Evolutionary conservation across 208 protist species (phyloP), one percentile per base, ranked within the genome.

Genomic region (Crithidia bombi): DNA sequence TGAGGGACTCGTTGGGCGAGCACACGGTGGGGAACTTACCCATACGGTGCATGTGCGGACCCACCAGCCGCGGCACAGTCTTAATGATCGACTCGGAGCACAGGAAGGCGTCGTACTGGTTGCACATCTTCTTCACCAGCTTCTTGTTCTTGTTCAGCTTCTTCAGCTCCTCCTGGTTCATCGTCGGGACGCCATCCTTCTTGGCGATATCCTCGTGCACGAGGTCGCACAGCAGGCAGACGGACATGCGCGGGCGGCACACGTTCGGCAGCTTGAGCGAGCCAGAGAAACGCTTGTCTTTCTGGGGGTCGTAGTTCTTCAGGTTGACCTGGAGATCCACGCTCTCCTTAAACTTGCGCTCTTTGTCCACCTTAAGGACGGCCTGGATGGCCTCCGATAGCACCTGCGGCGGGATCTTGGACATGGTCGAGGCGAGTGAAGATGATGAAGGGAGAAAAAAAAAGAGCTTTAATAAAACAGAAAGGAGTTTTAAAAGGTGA

Each of bases 61-160:
- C 99, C 28, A 96, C 87, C 47, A 96, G 84, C 82, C 87, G 86
- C 71, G 71, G 98, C 64, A 99, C 97, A 66, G 97, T 96, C 86
- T 98, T 98, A 90, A 99, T 98, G 65, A 99, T 87, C 17, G 96
- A 93, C 72, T 99, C 96, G 41, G 87, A 93, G 78, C 87, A 93
- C 23, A 99, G 86, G 98, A 99, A 99, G 71, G 96, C 94, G 86
- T 99, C 94, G 94, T 99, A 99, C 82, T 97, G 88, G 82, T 97
- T 91, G 82, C 97, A 98, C 87, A 99, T 93, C 87, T 99, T 99
- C 95, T 99, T 99, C 75, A 99, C 94, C 17, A 97, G 81, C 96
- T 99, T 99, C 92, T 99, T 99, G 90, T 99, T 98, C 93, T 99
- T 99, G 92, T 99, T 99, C 61, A 99, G 87, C 86, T 98, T 98